Evolutionary conservation across 805 yeast genomes (phyloP).

Genomic region (Kuraishia piskuri): DNA sequence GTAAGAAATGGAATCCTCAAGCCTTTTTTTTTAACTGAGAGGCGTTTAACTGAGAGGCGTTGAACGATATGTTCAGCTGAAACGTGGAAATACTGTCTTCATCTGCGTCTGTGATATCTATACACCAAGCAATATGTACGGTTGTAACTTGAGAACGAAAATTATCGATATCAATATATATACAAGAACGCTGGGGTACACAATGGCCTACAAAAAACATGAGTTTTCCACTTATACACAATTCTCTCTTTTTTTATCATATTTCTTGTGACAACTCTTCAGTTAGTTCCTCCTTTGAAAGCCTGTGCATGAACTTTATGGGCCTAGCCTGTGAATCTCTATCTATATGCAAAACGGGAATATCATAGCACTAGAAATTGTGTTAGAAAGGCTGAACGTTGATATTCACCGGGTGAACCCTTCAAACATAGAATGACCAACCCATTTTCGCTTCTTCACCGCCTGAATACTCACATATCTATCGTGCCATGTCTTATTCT

Average conservation of each 20-base stretch:
- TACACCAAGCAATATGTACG: no score
- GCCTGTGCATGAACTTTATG: conserved; percentile 60
- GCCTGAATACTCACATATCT: conserved; percentile 26
- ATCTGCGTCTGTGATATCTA: no score
- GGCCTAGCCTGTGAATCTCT: conserved; percentile 35
- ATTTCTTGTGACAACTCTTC: conserved; percentile 36
- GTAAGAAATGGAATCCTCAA: no score
- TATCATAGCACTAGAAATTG: conserved; percentile 45
- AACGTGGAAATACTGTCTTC: no score
- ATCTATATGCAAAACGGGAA: conserved; percentile 69
- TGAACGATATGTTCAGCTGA: no score
- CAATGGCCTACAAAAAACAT: not conserved
- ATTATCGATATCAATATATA: not conserved
- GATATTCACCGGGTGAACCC: not conserved
- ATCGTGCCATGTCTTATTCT: conserved; percentile 60
- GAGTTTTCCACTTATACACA: conserved; percentile 8
- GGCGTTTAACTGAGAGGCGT: no score
- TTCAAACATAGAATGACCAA: no score
- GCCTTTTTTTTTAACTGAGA: no score
- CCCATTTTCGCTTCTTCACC: not conserved
- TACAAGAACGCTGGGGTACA: not conserved
- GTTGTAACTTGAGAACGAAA: no score
- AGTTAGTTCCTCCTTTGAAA: conserved; percentile 43
- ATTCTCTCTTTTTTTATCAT: conserved; percentile 23
- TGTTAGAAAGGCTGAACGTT: conserved; percentile 1